Evolutionary conservation across 331 rosid genomes (phyloP), one percentile per base, ranked within the genome.

Genomic region (Prunus yedoensis): DNA sequence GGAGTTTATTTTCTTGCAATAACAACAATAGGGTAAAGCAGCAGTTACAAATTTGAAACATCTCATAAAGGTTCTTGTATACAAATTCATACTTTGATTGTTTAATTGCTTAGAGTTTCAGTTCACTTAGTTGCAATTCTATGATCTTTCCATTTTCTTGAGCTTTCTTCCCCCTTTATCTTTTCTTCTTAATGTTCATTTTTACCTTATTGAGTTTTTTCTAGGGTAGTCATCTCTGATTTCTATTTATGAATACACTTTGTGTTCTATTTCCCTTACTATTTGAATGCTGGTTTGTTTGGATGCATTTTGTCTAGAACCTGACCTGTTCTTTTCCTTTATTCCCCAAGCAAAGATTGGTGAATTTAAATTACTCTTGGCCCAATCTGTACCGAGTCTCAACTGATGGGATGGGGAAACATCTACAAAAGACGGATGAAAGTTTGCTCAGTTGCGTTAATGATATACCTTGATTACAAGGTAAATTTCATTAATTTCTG

Each of bases 391-490:
- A 67, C 83, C 16, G 60, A 80, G 66, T 68, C 59, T 52, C 74
- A 32, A 49, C 70, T 32, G 62, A 95, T 95, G 97, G 96, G 93
- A 72, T 80, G 93, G 89, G 94, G 97, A 78, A 88, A 56, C 85
- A 83, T 87, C 35, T 95, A 57, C 81, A 84, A 60, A 76, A 91
- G 99, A 79, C 95, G 99, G 49, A 67, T 82, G 78, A 88, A 85
- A 88, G 91, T 95, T 23, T 87, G 93, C 79, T 38, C 91, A 20
- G 66, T 92, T 93, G 93, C 97, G 46, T 1, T 92, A 45, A 18
- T 90, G 62, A 38, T 92, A 59, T 95, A 95, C 82, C 77, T 95
- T 32, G 98, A 95, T 89, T 95, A 95, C 80, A 95, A 95, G 94
- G 99, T 95, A 84, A 76, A 61, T 66, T 79, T 56, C 47, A 20